phyloP scores from a whole-genome alignment of 2,329 filamentous ascomycete species.

The Talaromyces sp. region DNA sequence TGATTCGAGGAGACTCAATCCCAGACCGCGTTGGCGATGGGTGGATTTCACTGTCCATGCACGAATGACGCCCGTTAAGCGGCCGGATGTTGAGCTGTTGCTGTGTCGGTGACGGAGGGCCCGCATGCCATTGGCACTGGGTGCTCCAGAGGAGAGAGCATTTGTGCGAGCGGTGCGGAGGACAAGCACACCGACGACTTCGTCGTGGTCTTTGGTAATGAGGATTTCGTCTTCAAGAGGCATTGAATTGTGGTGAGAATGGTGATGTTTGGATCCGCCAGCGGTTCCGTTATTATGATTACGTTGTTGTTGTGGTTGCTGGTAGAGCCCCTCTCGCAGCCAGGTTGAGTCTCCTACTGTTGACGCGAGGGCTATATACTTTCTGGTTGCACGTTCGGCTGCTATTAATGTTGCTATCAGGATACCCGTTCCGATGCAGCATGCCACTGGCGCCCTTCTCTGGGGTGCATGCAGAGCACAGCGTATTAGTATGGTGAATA shows the following conservation, averaged over 20 bases:
- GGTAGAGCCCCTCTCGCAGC: conserved; percentile 43
- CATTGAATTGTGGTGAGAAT: conserved; percentile 22
- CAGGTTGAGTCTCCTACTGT: conserved; percentile 54
- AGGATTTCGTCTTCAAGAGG: conserved; percentile 57
- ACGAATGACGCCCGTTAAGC: conserved; percentile 52
- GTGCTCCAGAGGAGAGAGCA: conserved; percentile 18
- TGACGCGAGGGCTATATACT: conserved; percentile 61
- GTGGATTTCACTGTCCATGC: conserved; percentile 71
- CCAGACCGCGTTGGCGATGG: conserved; percentile 67
- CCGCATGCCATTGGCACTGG: conserved; percentile 17
- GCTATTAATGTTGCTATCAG: conserved; percentile 59
- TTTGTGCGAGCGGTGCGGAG: conserved; percentile 36
- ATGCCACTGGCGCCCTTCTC: conserved; percentile 51
- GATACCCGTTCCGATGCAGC: conserved; percentile 56
- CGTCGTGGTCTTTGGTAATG: conserved; percentile 64
- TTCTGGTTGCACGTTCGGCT: conserved; percentile 57
- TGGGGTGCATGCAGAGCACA: conserved; percentile 34
- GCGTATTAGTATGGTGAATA: conserved; percentile 39
- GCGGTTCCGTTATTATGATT: conserved; percentile 10
- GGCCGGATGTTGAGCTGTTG: conserved; percentile 15
- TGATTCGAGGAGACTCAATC: conserved; percentile 65
- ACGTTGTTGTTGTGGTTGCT: neutral
- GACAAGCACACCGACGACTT: conserved; percentile 66
- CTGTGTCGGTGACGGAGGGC: conserved; percentile 19
- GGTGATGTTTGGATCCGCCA: conserved; percentile 25